A percentile compares a stretch with the other conserved stretches of the same genome.
These are phyloP conservation scores for Sugiyamaella chiloensis DNA, from an alignment of 805 yeast genomes.

Conservation along the genomic window DNA sequence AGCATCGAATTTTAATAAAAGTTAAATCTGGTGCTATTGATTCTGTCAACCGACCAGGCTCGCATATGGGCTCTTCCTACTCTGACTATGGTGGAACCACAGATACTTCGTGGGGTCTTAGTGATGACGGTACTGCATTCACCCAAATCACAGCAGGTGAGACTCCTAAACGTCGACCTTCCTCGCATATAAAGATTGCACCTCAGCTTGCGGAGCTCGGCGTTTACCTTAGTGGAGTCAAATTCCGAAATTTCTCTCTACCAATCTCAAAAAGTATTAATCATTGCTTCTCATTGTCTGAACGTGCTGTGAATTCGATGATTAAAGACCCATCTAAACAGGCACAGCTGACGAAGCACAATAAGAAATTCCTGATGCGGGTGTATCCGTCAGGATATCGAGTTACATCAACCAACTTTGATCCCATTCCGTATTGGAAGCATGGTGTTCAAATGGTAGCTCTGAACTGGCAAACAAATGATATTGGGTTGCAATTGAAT, in stretches of 20 bases:
- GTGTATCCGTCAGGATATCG: conserved; percentile 83
- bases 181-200: conserved; percentile 29
- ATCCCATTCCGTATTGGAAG: conserved; percentile 77
- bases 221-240: conserved; percentile 69
- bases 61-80: background rate
- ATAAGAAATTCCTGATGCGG: conserved; percentile 69
- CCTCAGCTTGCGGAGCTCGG: conserved; percentile 56
- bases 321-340: conserved; percentile 56
- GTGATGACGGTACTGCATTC: conserved; percentile 7
- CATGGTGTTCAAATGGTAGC: conserved; percentile 94
- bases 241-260: conserved; percentile 75
- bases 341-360: conserved; percentile 68
- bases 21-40: conserved; percentile 62
- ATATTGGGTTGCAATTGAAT: conserved; percentile 82
- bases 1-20: conserved; percentile 70
- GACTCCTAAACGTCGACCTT: conserved; percentile 15
- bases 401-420: conserved; percentile 74
- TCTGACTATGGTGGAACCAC: conserved; percentile 32
- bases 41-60: conserved; percentile 10
- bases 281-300: conserved; percentile 86
- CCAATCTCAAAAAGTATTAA: conserved; percentile 79
- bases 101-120: conserved; percentile 8
- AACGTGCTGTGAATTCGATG: conserved; percentile 62
- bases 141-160: background rate
- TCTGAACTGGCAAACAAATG: conserved; percentile 93